These are phyloP conservation scores for Lumnitzera racemosa DNA, from an alignment of 345 rosid species.

Conservation along the genomic window DNA sequence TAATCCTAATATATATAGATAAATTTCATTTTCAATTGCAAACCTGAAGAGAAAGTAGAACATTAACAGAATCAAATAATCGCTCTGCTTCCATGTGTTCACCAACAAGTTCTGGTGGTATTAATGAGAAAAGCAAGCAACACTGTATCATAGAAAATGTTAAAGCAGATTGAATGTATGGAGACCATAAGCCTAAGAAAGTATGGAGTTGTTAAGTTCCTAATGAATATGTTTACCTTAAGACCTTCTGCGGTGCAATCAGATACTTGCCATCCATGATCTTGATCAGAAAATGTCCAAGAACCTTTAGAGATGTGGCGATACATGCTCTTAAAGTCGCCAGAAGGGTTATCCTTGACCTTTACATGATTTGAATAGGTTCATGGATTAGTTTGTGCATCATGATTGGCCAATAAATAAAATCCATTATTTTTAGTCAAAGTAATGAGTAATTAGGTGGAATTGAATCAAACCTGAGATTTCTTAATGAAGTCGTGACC, in stretches of 20 bases:
- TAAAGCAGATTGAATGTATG: background rate
- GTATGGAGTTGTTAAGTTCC: background rate
- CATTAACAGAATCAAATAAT: constrained; percentile 43
- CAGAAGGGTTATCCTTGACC: constrained; percentile 36
- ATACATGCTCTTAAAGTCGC: constrained; percentile 26
- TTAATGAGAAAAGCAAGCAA: constrained; percentile 32
- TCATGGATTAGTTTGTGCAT: too few species aligned
- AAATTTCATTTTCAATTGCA: background rate
- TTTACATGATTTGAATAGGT: background rate
- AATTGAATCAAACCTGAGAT: constrained; percentile 34
- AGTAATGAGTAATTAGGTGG: background rate
- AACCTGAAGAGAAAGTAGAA: constrained; percentile 45
- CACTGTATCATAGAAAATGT: constrained; percentile 18
- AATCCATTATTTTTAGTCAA: background rate
- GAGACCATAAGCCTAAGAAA: background rate
- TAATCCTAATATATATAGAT: background rate
- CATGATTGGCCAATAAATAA: background rate
- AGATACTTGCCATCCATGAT: constrained; percentile 50
- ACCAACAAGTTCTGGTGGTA: constrained; percentile 48
- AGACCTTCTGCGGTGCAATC: constrained; percentile 41
- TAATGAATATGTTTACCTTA: constrained; percentile 14
- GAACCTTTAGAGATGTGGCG: constrained; percentile 44
- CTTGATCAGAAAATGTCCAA: constrained; percentile 45
- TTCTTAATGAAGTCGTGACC: constrained; percentile 32
- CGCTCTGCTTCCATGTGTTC: constrained; percentile 32